phyloP scores from a whole-genome alignment of 2,329 filamentous ascomycete species.

The Epichloe brachyelytri region DNA sequence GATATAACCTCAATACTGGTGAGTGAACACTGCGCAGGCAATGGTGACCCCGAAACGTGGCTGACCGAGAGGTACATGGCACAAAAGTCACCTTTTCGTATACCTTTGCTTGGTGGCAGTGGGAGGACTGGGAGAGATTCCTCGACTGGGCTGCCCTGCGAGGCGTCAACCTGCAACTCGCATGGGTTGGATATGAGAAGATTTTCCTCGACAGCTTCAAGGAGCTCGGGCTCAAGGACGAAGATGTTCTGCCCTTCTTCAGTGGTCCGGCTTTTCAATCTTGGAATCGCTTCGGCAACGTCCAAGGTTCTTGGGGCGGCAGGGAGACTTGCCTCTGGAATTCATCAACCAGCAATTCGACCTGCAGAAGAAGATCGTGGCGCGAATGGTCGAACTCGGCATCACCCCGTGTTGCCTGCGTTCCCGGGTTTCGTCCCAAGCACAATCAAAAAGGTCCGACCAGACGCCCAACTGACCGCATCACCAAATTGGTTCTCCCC shows the following conservation, averaged over 20 bases:
- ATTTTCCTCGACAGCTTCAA: constrained; percentile 34
- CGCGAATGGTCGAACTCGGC: constrained; percentile 36
- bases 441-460: constrained; percentile 26
- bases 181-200: constrained; percentile 39
- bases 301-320: constrained; percentile 35
- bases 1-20: constrained; percentile 38
- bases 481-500: constrained; percentile 26
- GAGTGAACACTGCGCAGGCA: background rate
- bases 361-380: constrained; percentile 34
- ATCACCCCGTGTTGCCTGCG: constrained; percentile 39
- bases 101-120: constrained; percentile 36
- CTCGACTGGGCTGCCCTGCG: constrained; percentile 39
- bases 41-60: background rate
- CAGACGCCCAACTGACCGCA: constrained; percentile 29
- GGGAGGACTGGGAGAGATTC: constrained; percentile 39
- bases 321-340: constrained; percentile 22
- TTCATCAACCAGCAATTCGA: constrained; percentile 36
- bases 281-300: constrained; percentile 43
- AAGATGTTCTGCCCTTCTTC: constrained; percentile 32
- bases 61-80: background rate
- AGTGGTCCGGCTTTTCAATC: constrained; percentile 37
- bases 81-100: constrained; percentile 36
- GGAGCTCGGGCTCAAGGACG: constrained; percentile 29
- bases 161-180: constrained; percentile 37
- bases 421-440: constrained; percentile 37